Base-by-base conservation (phyloP, 1,284 basidiomycete species). In the Laetiporus sulphureus region DNA sequence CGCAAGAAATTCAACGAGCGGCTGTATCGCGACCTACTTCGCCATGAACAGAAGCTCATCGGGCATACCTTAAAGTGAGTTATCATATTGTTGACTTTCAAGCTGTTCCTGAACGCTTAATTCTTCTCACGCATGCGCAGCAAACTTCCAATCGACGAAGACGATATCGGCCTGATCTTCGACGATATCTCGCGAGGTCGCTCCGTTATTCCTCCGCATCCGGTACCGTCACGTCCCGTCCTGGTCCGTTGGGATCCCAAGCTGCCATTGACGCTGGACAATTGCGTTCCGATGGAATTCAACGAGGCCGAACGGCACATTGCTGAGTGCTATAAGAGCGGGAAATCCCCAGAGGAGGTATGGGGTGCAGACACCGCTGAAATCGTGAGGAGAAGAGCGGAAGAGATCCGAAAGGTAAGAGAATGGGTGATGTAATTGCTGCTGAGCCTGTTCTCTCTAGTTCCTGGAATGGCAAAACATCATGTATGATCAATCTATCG, bases 141-240 rank as follows among this genome's bases (percentile, higher is more conserved):
- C 53, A 79, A 77, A 53, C 67, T 92, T 18, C 77, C 87, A 0
- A 73, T 96, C 33, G 80, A 84, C 48, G 81, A 85, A 52, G 83
- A 89, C 38, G 92, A 96, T 50, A 75, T 91, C 27, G 76, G 75
- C 0, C 72, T 91, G 33, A 64, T 96, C 40, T 91, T 91, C 54
- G 94, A 97, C 56, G 93, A 97, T 57, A 60, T 96, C 12, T 71
- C 89, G 59, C 75, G 84, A 20, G 89, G 90, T 1, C 78, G 91
- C 32, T 87, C 85, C 1, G 71, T 82, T 12, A 65, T 94, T 25
- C 88, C 91, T 3, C 86, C 88, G 0, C 73, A 85, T 46, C 65
- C 74, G 5, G 73, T 91, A 11, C 80, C 86, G n/a, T 64, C 74
- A 6, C 72, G 79, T 32, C 83, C 89, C 0, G 73, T 75, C 4